Conservation (phyloP, 2,329 filamentous ascomycete species). For the Fusarium pseudoanthophilum region DNA sequence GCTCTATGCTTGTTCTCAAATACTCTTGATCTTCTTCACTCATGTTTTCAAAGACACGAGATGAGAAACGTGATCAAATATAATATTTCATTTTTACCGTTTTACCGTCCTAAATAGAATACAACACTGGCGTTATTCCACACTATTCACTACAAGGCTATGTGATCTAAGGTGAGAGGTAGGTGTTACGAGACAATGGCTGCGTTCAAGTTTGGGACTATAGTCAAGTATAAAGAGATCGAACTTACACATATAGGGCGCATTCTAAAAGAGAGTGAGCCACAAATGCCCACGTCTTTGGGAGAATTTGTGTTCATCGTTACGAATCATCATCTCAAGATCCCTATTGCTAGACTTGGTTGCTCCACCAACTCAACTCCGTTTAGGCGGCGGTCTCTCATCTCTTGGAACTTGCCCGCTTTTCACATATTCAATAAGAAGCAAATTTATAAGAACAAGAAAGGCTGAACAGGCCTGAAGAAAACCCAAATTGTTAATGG, state of each 20-base stretch:
- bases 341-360: slow-evolving; percentile 6
- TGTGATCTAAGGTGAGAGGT: not conserved
- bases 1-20: not conserved
- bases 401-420: not conserved
- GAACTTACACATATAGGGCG: not conserved
- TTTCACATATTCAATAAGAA: not conserved
- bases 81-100: not conserved
- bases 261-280: too few relatives aligned
- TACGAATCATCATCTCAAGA: not conserved
- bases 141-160: not conserved
- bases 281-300: not conserved
- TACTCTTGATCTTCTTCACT: not conserved
- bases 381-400: not conserved
- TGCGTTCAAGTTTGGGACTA: not conserved
- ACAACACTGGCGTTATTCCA: not conserved
- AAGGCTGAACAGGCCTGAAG: not conserved
- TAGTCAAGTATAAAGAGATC: not conserved
- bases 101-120: not conserved
- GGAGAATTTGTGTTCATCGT: not conserved
- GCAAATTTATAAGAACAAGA: not conserved
- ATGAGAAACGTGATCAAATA: not conserved
- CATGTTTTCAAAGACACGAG: not conserved
- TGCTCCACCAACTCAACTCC: slow-evolving; percentile 36
- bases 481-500: not conserved
- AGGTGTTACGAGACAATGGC: not conserved